Conservation (phyloP, 345 rosid species). For the Crucihimalaya himalaica region DNA sequence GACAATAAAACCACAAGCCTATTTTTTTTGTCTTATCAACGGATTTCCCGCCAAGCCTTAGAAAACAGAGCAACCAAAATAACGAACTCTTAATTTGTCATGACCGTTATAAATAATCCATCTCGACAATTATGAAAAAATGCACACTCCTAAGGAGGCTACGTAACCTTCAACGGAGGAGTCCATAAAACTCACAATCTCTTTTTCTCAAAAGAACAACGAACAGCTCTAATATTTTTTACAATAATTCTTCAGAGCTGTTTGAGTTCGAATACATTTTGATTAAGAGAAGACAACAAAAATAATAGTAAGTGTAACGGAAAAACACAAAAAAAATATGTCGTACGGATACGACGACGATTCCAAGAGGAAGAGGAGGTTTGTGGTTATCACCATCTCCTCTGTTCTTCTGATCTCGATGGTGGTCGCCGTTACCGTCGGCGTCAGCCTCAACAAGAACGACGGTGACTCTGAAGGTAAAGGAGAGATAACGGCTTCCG, state of each 20-base stretch:
- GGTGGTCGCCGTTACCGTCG: constrained; percentile 57
- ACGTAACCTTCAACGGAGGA: constrained; percentile 38
- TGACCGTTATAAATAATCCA: constrained; percentile 33
- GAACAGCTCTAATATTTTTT: constrained; percentile 27
- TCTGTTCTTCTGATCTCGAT: constrained; percentile 53
- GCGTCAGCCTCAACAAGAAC: constrained; percentile 31
- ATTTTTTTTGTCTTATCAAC: constrained; percentile 32
- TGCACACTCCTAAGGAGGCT: constrained; percentile 28
- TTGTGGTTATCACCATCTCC: constrained; percentile 42
- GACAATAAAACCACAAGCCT: constrained; percentile 33
- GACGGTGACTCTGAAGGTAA: not conserved
- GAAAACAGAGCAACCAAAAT: constrained; percentile 32
- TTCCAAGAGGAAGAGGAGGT: constrained; percentile 48
- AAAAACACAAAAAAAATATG: constrained; percentile 13
- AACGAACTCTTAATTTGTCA: constrained; percentile 35
- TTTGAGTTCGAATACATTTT: constrained; percentile 35
- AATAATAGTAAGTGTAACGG: not conserved
- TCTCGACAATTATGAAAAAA: constrained; percentile 3
- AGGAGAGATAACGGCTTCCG: constrained; percentile 41
- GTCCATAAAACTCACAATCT: constrained; percentile 32
- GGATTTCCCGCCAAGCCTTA: constrained; percentile 36
- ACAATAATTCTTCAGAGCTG: constrained; percentile 25
- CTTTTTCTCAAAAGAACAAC: constrained; percentile 20
- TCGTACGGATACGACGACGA: constrained; percentile 35
- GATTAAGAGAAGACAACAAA: not conserved